These are phyloP conservation scores for Talaromyces amestolkiae DNA, from an alignment of 2,329 filamentous ascomycete species.

Conservation along the genomic window DNA sequence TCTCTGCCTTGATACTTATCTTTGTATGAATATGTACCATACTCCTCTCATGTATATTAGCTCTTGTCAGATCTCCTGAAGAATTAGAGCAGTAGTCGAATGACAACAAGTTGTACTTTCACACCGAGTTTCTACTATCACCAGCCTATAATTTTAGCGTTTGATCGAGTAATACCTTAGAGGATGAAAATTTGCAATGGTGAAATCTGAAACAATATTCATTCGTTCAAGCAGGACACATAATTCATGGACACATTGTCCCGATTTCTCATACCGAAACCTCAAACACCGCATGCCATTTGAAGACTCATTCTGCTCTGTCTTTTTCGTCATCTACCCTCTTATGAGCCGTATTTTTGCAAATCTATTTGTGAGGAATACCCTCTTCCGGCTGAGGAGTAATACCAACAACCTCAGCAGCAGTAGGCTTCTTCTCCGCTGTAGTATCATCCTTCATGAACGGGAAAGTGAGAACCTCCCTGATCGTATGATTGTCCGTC, in stretches of 20 bases:
- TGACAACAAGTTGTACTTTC: not conserved
- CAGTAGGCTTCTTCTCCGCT: slow-evolving; percentile 38
- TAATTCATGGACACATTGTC: slow-evolving; percentile 1
- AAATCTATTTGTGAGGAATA: slow-evolving; percentile 41
- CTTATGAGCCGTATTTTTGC: not conserved
- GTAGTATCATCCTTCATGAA: slow-evolving; percentile 89
- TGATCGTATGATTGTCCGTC: slow-evolving; percentile 92
- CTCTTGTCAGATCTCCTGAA: not conserved
- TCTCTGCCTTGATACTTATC: not conserved
- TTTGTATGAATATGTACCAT: slow-evolving; percentile 17
- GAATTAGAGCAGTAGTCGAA: not conserved
- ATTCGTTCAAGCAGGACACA: not conserved
- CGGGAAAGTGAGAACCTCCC: slow-evolving; percentile 93
- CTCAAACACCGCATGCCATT: not conserved
- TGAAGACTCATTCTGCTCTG: not conserved
- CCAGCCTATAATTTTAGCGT: too few species aligned
- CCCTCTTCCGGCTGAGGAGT: slow-evolving; percentile 61
- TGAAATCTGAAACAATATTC: not conserved
- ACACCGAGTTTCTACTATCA: not conserved
- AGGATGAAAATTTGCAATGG: not conserved
- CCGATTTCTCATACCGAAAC: not conserved
- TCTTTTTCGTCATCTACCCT: not conserved
- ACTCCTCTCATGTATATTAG: slow-evolving; percentile 20
- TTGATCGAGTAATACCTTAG: not conserved
- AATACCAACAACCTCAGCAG: slow-evolving; percentile 63